Conservation (phyloP, 2,329 filamentous ascomycete species). For the Epicoccum nigrum region DNA sequence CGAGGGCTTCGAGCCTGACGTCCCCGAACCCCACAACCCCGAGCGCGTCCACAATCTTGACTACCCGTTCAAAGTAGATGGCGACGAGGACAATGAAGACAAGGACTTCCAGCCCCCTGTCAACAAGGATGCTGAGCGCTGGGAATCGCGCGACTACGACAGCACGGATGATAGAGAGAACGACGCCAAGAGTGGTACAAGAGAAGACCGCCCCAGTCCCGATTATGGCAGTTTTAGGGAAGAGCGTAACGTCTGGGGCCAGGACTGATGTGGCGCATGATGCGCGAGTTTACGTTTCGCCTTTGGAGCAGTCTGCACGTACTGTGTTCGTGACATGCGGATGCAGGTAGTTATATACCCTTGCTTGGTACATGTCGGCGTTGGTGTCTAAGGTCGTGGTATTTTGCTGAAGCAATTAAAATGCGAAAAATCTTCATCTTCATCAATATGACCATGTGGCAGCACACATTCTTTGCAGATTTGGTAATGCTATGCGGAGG, state of each 20-base stretch:
- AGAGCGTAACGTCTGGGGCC: conserved; percentile 50
- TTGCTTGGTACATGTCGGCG: conserved; percentile 12
- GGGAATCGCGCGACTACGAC: conserved; percentile 48
- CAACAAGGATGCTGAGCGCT: conserved; percentile 52
- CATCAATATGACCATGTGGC: no score
- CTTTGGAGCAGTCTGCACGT: conserved; percentile 4
- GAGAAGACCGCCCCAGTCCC: conserved; percentile 33
- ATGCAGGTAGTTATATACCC: conserved; percentile 15
- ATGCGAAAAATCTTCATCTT: no score
- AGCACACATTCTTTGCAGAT: no score
- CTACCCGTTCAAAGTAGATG: conserved; percentile 52
- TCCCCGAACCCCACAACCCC: conserved; percentile 50
- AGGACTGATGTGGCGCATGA: conserved; percentile 14
- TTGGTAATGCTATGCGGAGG: no score
- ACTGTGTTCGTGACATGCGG: background rate
- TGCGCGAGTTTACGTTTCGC: background rate
- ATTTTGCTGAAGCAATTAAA: no score
- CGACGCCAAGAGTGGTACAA: conserved; percentile 12
- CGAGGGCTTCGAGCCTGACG: conserved; percentile 61
- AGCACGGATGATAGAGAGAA: conserved; percentile 27
- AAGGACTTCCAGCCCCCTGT: conserved; percentile 45
- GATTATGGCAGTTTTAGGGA: conserved; percentile 53
- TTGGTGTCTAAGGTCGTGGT: background rate
- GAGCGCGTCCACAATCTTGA: conserved; percentile 54
- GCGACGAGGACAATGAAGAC: conserved; percentile 43